These are phyloP conservation scores for Metschnikowia santaceciliae DNA, from an alignment of 805 yeast genomes.

Conservation along the genomic window DNA sequence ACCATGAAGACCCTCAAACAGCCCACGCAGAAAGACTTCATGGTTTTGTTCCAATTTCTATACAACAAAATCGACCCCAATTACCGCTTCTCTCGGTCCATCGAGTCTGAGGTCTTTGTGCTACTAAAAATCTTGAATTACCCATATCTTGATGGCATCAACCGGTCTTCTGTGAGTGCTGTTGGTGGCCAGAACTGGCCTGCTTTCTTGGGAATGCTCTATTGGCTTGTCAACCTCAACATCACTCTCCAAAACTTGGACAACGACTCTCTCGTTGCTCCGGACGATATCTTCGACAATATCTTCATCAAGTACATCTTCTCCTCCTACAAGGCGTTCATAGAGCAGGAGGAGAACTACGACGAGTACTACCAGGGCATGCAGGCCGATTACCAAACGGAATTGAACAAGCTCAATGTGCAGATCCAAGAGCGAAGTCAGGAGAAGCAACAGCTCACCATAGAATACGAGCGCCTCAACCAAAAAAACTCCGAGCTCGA, in stretches of 20 bases:
- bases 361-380: constrained; percentile 51
- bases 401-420: constrained; percentile 45
- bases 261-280: constrained; percentile 24
- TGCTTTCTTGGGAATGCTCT: constrained; percentile 71
- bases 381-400: constrained; percentile 50
- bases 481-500: constrained; percentile 46
- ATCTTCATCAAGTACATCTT: constrained; percentile 59
- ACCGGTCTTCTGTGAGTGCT: constrained; percentile 82
- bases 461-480: constrained; percentile 38
- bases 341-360: constrained; percentile 63
- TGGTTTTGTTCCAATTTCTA: constrained; percentile 71
- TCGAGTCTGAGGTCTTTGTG: constrained; percentile 72
- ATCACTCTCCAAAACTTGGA: constrained; percentile 25
- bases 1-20: constrained; percentile 58
- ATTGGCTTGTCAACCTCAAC: constrained; percentile 71
- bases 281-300: constrained; percentile 46
- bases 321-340: constrained; percentile 63
- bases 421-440: constrained; percentile 41
- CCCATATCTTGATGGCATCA: constrained; percentile 77
- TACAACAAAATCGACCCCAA: constrained; percentile 78
- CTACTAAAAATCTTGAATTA: constrained; percentile 63
- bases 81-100: constrained; percentile 59
- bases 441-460: constrained; percentile 38
- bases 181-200: constrained; percentile 93
- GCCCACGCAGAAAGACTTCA: constrained; percentile 88